Conservation (phyloP, 768 basidiomycete species). For the Lentinula boryana region DNA sequence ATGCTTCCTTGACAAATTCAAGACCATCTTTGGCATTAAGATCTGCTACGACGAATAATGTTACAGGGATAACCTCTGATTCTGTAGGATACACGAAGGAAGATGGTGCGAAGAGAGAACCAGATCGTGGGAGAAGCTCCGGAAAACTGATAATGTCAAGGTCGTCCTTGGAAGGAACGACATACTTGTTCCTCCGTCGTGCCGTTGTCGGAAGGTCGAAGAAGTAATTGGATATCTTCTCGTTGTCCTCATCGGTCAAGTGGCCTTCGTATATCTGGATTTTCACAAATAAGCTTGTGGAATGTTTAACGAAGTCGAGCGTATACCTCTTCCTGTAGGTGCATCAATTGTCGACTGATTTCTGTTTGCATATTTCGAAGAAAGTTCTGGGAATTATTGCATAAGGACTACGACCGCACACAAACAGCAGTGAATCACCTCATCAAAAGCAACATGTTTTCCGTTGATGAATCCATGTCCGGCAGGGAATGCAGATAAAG, state of each 20-base stretch:
- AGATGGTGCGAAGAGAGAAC: conserved; percentile 32
- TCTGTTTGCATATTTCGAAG: conserved; percentile 58
- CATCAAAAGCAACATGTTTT: conserved; percentile 63
- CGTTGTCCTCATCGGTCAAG: conserved; percentile 46
- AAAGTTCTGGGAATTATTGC: conserved; percentile 45
- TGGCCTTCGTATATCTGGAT: conserved; percentile 51
- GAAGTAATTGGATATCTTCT: conserved; percentile 68
- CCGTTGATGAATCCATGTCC: conserved; percentile 89
- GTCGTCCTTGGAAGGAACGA: conserved; percentile 49
- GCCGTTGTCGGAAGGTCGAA: conserved; percentile 80
- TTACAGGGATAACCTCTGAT: conserved; percentile 32
- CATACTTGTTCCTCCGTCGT: conserved; percentile 67
- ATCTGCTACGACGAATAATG: conserved; percentile 69
- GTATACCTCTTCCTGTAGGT: conserved; percentile 65
- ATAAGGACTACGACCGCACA: not conserved
- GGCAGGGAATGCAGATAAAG: conserved; percentile 24
- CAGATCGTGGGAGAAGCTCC: conserved; percentile 42
- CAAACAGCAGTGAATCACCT: conserved; percentile 38
- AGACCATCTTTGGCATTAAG: conserved; percentile 60
- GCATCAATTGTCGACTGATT: conserved; percentile 50
- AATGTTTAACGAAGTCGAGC: not conserved
- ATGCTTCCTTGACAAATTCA: conserved; percentile 54
- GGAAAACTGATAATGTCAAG: conserved; percentile 51
- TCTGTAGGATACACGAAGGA: conserved; percentile 57
- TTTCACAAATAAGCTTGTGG: not conserved